A percentile compares a stretch with the other conserved stretches of the same genome.
These are phyloP conservation scores for Drechslerella coelobrocha DNA, from an alignment of 2,329 filamentous ascomycete genomes.

Conservation along the genomic window DNA sequence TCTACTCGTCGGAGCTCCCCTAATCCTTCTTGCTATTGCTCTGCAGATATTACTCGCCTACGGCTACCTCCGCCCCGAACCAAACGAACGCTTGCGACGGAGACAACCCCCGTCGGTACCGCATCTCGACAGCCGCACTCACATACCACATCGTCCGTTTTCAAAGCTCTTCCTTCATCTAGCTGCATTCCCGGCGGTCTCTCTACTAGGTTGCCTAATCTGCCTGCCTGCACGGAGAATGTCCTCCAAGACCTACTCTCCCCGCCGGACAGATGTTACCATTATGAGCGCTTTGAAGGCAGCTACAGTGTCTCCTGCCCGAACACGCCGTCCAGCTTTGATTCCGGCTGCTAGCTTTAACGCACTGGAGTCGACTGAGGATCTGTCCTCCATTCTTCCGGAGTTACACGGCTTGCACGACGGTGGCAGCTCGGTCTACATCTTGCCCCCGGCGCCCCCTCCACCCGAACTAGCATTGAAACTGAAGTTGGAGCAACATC, in stretches of 20 bases:
- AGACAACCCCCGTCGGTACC: too few species aligned
- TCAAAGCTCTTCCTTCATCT: background rate
- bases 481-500: constrained; percentile 34
- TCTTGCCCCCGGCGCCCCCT: constrained; percentile 34
- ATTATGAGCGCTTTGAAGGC: constrained; percentile 29
- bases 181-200: background rate
- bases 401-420: constrained; percentile 34
- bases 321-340: constrained; percentile 28
- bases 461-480: constrained; percentile 30
- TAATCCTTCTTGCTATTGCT: too few species aligned
- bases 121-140: too few species aligned
- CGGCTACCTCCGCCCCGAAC: too few species aligned
- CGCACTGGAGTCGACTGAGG: constrained; percentile 33
- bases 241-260: constrained; percentile 33
- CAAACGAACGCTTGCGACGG: too few species aligned
- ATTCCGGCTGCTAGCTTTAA: constrained; percentile 44
- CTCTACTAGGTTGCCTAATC: background rate
- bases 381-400: constrained; percentile 41
- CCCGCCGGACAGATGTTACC: constrained; percentile 25
- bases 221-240: constrained; percentile 1
- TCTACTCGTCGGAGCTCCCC: too few species aligned
- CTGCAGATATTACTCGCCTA: too few species aligned
- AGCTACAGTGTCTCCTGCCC: constrained; percentile 25
- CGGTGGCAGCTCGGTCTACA: constrained; percentile 32
- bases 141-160: too few species aligned